A percentile compares a stretch with the other conserved stretches of the same genome.
Evolutionary conservation across 2,329 filamentous ascomycete species (phyloP).

Genomic region (Biscogniauxia sp.): DNA sequence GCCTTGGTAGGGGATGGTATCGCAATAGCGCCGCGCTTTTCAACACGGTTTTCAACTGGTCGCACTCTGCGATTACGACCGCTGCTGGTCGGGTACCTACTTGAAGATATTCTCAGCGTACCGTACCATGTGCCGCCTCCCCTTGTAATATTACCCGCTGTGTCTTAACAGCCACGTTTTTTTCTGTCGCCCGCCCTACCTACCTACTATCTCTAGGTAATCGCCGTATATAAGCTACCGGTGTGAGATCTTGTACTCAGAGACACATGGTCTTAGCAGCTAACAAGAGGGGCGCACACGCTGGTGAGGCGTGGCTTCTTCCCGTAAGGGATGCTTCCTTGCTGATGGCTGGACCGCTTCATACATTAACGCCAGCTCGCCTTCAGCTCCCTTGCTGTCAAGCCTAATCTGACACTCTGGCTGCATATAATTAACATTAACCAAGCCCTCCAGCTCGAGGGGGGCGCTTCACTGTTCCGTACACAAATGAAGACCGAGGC

Average conservation of each 20-base stretch:
- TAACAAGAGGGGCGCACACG: not conserved
- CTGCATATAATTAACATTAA: not conserved
- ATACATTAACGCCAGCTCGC: too few species aligned
- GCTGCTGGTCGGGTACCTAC: not conserved
- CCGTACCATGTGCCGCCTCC: constrained; percentile 11
- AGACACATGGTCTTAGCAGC: not conserved
- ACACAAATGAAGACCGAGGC: not conserved
- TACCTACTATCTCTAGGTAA: not conserved
- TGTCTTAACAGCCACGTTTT: not conserved
- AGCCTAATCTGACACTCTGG: not conserved
- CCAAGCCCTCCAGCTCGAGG: not conserved
- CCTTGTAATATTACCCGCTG: constrained; percentile 13
- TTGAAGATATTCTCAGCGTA: constrained; percentile 15
- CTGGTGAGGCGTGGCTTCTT: not conserved
- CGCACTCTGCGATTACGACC: not conserved
- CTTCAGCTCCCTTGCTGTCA: not conserved
- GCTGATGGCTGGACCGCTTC: too few species aligned
- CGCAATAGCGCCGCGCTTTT: constrained; percentile 8
- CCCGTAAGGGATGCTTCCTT: not conserved
- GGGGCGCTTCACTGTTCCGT: not conserved
- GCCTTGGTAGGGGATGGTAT: constrained; percentile 8
- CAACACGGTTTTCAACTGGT: constrained; percentile 6
- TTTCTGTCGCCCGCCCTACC: not conserved
- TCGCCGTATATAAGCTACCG: not conserved
- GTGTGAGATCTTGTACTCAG: not conserved